Evolutionary conservation across 768 basidiomycete genomes (phyloP).

Genomic region (Suillus subalutaceus): DNA sequence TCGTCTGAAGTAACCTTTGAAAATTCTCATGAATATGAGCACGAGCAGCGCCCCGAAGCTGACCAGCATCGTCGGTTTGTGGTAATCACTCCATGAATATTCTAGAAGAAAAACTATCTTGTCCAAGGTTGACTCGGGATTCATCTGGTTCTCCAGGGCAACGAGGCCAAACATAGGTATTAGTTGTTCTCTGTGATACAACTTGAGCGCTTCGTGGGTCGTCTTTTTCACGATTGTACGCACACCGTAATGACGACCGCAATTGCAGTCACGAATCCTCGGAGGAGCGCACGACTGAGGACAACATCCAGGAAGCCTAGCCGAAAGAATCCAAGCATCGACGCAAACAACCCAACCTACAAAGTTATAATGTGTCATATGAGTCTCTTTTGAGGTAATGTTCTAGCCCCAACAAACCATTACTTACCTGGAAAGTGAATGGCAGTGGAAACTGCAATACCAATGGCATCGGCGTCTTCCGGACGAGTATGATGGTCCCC

Average conservation of each 20-base stretch:
- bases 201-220: slow-evolving; percentile 6
- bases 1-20: slow-evolving; percentile 61
- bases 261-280: slow-evolving; percentile 86
- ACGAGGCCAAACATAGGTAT: slow-evolving; percentile 89
- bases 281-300: slow-evolving; percentile 82
- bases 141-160: slow-evolving; percentile 50
- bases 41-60: slow-evolving; percentile 70
- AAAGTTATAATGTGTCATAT: neutral
- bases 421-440: slow-evolving; percentile 84
- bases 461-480: slow-evolving; percentile 49
- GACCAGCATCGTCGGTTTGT: slow-evolving; percentile 71
- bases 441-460: slow-evolving; percentile 72
- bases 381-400: neutral
- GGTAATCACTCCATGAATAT: slow-evolving; percentile 55
- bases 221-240: slow-evolving; percentile 26
- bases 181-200: slow-evolving; percentile 65
- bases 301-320: slow-evolving; percentile 95
- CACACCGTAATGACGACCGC: slow-evolving; percentile 86
- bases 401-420: slow-evolving; percentile 16
- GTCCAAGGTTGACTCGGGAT: slow-evolving; percentile 71
- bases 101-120: slow-evolving; percentile 78
- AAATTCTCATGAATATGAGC: slow-evolving; percentile 61
- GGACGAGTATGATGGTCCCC: slow-evolving; percentile 46
- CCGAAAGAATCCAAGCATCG: slow-evolving; percentile 82
- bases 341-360: slow-evolving; percentile 84